Percentiles rank a stretch among this genome's conserved stretches.
Conservation (phyloP, 192 early-diverging fungal genomes). For the Gonapodya sp. region DNA sequence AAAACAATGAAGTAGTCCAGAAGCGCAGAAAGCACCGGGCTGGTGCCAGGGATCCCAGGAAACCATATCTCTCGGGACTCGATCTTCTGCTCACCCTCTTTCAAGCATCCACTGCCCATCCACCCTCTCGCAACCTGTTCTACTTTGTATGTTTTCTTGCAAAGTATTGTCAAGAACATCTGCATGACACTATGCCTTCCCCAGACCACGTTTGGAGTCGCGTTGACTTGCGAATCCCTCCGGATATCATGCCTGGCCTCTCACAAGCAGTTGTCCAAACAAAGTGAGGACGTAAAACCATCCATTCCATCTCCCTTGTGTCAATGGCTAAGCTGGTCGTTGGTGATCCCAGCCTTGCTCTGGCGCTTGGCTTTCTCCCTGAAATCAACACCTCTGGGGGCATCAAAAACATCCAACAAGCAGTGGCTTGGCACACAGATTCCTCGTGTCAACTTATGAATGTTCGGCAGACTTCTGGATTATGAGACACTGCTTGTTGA, state of each 20-base stretch:
- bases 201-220: not conserved
- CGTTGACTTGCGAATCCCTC: not conserved
- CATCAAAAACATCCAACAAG: not conserved
- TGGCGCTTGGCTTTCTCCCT: not conserved
- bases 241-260: not conserved
- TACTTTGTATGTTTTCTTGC: not conserved
- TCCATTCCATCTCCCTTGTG: not conserved
- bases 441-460: not conserved
- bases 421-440: not conserved
- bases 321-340: not conserved
- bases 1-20: not conserved
- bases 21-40: not conserved
- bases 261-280: not conserved
- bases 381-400: not conserved
- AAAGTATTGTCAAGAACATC: not conserved
- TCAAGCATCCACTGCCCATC: not conserved
- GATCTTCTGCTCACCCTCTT: not conserved
- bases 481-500: too few species aligned
- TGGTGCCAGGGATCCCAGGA: not conserved
- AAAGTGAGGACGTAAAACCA: not conserved
- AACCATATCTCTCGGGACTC: not conserved
- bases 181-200: not conserved
- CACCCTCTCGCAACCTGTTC: not conserved
- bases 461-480: too few species aligned
- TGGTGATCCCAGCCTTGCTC: not conserved